Evolutionary conservation across 75 land plant genomes (phyloP).

Genomic region (Gnetum montanum): DNA sequence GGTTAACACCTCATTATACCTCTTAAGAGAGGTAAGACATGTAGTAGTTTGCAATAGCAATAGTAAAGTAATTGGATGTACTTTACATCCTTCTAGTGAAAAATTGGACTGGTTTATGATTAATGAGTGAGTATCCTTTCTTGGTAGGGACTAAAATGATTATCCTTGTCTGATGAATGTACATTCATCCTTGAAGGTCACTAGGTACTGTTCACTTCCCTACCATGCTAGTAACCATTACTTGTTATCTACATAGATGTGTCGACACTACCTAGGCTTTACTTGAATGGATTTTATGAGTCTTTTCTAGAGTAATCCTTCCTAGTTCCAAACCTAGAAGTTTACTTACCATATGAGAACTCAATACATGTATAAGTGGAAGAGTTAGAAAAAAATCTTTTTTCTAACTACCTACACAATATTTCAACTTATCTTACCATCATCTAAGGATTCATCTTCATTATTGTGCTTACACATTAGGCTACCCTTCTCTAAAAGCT

Average conservation of each 20-base stretch:
- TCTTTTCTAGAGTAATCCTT: constrained; percentile 11
- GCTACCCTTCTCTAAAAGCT: constrained; percentile 23
- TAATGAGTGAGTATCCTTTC: too few relatives aligned
- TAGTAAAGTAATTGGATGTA: too few relatives aligned
- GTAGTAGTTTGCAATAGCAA: too few relatives aligned
- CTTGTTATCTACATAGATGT: too few relatives aligned
- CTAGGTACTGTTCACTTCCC: not conserved
- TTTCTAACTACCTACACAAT: too few relatives aligned
- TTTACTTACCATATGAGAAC: constrained; percentile 21
- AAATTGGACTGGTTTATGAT: too few relatives aligned
- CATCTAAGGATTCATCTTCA: constrained; percentile 9
- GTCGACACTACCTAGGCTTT: constrained; percentile 8
- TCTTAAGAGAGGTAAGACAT: too few relatives aligned
- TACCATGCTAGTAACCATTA: too few relatives aligned
- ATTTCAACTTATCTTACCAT: too few relatives aligned
- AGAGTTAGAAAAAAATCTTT: constrained; percentile 8
- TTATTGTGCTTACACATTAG: constrained; percentile 21
- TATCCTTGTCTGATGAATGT: not conserved
- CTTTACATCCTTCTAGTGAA: too few relatives aligned
- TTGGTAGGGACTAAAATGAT: not conserved
- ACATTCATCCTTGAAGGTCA: not conserved
- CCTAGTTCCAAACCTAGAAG: constrained; percentile 19
- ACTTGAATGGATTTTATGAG: constrained; percentile 5
- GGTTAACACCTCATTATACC: too few relatives aligned
- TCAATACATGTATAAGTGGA: constrained; percentile 11